Evolutionary conservation across 176 grass and related monocot species (phyloP).

Genomic region (Carex cristatella): DNA sequence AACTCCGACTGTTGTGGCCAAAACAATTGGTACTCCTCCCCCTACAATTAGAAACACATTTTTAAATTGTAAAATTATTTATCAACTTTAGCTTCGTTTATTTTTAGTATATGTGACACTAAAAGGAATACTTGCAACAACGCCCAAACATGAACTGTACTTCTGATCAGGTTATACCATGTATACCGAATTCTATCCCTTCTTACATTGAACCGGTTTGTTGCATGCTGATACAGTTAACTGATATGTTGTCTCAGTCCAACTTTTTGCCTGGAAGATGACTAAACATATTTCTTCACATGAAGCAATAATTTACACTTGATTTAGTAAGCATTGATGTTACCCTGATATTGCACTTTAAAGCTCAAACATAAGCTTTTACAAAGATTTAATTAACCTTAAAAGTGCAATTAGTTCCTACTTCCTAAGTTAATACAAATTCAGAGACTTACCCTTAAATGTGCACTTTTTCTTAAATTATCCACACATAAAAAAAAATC

Average conservation of each 20-base stretch:
- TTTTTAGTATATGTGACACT: background rate
- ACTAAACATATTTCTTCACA: background rate
- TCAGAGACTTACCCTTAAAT: background rate
- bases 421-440: background rate
- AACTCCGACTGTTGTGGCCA: slow-evolving; percentile 88
- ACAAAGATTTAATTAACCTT: background rate
- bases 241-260: background rate
- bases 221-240: background rate
- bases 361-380: background rate
- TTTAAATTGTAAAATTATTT: background rate
- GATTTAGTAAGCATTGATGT: background rate
- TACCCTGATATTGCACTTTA: background rate
- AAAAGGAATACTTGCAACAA: background rate
- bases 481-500: background rate
- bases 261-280: background rate
- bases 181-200: background rate
- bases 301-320: background rate
- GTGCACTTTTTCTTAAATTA: background rate
- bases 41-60: slow-evolving; percentile 44
- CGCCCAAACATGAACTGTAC: background rate
- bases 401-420: background rate
- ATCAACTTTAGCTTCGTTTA: background rate
- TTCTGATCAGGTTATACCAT: background rate
- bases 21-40: slow-evolving; percentile 80
- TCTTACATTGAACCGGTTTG: background rate